These are phyloP conservation scores for Kickxella alabastrina DNA, from an alignment of 192 early-diverging fungal species.

Conservation along the genomic window DNA sequence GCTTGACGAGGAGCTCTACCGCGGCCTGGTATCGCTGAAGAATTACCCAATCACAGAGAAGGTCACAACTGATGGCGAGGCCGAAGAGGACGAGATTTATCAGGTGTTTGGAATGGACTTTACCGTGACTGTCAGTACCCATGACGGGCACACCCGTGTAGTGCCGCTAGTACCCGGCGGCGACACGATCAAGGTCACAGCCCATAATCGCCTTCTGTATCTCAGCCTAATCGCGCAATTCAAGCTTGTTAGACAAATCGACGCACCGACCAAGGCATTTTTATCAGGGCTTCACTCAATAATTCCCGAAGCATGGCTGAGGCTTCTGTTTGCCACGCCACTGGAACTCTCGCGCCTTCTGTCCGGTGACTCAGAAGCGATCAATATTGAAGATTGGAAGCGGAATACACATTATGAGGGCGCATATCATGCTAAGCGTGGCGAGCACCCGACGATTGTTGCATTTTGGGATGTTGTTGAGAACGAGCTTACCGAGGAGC, in stretches of 20 bases:
- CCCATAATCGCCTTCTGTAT: constrained; percentile 81
- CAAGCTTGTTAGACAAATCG: constrained; percentile 79
- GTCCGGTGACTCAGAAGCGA: constrained; percentile 70
- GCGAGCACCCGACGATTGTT: constrained; percentile 68
- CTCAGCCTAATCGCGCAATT: constrained; percentile 86
- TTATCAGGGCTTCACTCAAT: constrained; percentile 80
- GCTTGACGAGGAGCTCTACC: constrained; percentile 74
- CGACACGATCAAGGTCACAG: constrained; percentile 71
- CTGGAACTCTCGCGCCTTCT: constrained; percentile 88
- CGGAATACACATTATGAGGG: constrained; percentile 73
- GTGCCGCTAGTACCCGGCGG: constrained; percentile 80
- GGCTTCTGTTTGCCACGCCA: constrained; percentile 80
- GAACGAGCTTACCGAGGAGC: constrained; percentile 41
- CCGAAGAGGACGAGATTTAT: constrained; percentile 65
- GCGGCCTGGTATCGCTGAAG: constrained; percentile 68
- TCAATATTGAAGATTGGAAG: constrained; percentile 75
- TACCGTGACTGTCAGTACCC: constrained; percentile 57
- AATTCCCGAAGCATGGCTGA: constrained; percentile 81
- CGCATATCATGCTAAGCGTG: constrained; percentile 50
- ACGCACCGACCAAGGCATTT: constrained; percentile 75
- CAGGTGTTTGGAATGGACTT: constrained; percentile 60
- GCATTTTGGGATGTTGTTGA: constrained; percentile 68
- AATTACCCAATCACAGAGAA: constrained; percentile 53
- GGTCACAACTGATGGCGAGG: constrained; percentile 12
- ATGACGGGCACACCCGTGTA: constrained; percentile 19